These are phyloP conservation scores for Neurospora sublineolata DNA, from an alignment of 495 filamentous ascomycete genomes.

Conservation along the genomic window DNA sequence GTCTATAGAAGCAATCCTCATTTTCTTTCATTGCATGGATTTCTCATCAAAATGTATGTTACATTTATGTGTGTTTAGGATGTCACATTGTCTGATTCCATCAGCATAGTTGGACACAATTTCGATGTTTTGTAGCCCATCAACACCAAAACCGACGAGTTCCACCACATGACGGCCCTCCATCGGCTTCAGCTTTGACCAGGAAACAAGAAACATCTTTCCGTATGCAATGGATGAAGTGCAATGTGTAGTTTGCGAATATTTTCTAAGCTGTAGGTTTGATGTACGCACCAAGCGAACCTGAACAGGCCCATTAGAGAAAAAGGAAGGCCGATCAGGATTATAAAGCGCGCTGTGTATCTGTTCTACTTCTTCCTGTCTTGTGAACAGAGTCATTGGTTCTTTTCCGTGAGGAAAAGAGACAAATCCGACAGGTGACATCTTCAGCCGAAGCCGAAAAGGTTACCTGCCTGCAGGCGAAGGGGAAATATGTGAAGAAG, in stretches of 20 bases:
- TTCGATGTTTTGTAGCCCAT: not conserved
- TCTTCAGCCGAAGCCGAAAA: not conserved
- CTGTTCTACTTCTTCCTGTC: constrained; percentile 23
- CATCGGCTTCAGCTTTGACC: not conserved
- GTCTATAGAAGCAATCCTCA: not conserved
- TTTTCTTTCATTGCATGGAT: not conserved
- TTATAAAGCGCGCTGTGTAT: constrained; percentile 21
- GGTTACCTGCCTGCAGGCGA: constrained; percentile 12
- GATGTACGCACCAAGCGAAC: constrained; percentile 33
- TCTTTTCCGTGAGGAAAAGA: constrained; percentile 3
- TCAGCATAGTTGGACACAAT: not conserved
- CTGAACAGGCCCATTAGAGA: constrained; percentile 14
- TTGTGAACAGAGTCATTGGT: constrained; percentile 15
- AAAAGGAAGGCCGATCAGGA: constrained; percentile 17
- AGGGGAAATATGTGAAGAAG: constrained; percentile 26
- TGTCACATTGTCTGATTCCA: not conserved
- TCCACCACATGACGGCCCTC: too few relatives aligned
- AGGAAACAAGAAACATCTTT: not conserved
- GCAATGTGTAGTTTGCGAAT: not conserved
- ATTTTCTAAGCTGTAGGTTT: not conserved
- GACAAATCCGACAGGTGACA: not conserved
- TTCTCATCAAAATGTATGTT: not conserved
- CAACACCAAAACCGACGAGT: not conserved
- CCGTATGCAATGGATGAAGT: not conserved
- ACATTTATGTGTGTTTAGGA: not conserved